Base-by-base conservation (phyloP, 2,329 filamentous ascomycete genomes). In the Fusarium udum region DNA sequence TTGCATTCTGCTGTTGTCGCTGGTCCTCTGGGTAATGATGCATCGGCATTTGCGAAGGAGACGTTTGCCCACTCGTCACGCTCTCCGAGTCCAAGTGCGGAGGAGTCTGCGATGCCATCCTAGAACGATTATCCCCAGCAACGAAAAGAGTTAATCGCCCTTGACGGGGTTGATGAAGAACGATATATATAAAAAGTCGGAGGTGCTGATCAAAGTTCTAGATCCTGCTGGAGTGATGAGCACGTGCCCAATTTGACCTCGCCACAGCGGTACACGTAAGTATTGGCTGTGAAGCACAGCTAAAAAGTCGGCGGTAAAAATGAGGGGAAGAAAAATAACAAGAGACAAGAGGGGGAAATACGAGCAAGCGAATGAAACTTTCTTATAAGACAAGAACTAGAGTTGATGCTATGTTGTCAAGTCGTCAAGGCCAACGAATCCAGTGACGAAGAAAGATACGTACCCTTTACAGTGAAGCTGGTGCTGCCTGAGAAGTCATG, bases 11-110 rank as follows among this genome's bases (percentile, higher is more conserved):
- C 11, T 63, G 37, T 18, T 67, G 60, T 15, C 49, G 49, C 10
- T 66, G 64, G 13, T 71, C 62, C 36, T 56, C 79, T 61, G 34
- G 80, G 65, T 36, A 80, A 37, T 58, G 71, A 56, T 59, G 73
- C 24, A 75, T 61, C 14, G 73, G 68, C 68, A 75, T 63, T 12
- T 61, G 72, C 26, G 73, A 76, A 20, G 49, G 36, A 24, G 72
- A 56, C n/a, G 74, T 75, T 37, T 59, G 69, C 20, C 42, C 53
- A 14, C 71, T 75, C 45, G 55, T 52, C 28, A 67, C 64, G 43
- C 65, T 76, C 37, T 68, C 63, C 59, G 65, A 48, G 32, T 68
- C 69, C 39, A 71, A 16, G 40, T 61, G 61, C 53, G 56, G 60
- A 58, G 73, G 57, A 26, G 68, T 65, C n/a, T 64, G 66, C 11